These are phyloP conservation scores for Echinosophora koreensis DNA, from an alignment of 306 rosid species.

Conservation along the genomic window DNA sequence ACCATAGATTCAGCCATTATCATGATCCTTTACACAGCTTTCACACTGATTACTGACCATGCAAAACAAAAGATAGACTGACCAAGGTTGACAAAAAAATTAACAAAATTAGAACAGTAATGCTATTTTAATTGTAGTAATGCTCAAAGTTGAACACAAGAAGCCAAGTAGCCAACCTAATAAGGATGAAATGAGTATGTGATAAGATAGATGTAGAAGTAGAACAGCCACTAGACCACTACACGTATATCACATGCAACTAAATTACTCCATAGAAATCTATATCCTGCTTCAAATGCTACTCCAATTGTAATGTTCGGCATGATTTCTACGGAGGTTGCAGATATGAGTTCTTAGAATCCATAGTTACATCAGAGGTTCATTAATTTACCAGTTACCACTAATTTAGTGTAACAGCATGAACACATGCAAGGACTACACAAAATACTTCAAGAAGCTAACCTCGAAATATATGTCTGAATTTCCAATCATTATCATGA, in stretches of 20 bases:
- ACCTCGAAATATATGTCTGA: constrained; percentile 82
- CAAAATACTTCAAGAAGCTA: background rate
- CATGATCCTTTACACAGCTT: background rate
- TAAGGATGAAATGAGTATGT: background rate
- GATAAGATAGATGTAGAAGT: background rate
- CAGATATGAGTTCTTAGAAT: constrained; percentile 17
- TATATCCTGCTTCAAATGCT: constrained; percentile 22
- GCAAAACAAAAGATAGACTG: constrained; percentile 7
- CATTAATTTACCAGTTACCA: background rate
- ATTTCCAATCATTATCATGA: constrained; percentile 81
- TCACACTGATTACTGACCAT: background rate
- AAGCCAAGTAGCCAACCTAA: constrained; percentile 13
- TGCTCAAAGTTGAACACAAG: constrained; percentile 21
- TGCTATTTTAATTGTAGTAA: background rate
- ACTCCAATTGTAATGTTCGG: background rate
- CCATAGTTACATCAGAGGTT: constrained; percentile 20
- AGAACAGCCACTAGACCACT: background rate
- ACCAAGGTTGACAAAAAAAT: background rate
- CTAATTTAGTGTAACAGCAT: constrained; percentile 14
- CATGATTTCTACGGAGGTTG: constrained; percentile 1
- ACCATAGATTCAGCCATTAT: constrained; percentile 14
- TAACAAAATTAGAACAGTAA: background rate
- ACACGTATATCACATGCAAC: background rate
- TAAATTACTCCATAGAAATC: constrained; percentile 1
- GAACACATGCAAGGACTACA: background rate